phyloP scores from a whole-genome alignment of 345 rosid species.

The Hibiscus tridactylites region DNA sequence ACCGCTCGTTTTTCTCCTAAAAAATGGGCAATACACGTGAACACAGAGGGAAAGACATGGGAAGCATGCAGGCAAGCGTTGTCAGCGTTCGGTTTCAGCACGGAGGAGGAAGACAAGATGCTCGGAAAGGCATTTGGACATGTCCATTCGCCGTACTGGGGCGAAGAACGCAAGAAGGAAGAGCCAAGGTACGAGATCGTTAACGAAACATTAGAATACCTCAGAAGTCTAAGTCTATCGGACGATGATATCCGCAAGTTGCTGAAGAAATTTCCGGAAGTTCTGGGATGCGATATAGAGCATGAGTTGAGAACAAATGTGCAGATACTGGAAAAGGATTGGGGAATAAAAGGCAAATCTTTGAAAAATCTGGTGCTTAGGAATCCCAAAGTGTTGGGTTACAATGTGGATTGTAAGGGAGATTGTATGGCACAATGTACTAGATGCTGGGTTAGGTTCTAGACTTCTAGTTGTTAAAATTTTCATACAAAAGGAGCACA shows the following conservation, averaged over 20 bases:
- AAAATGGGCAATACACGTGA: slow-evolving; percentile 42
- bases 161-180: slow-evolving; percentile 66
- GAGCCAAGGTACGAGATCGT: slow-evolving; percentile 50
- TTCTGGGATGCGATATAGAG: slow-evolving; percentile 71
- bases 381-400: slow-evolving; percentile 89
- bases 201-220: slow-evolving; percentile 45
- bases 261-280: slow-evolving; percentile 86
- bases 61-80: slow-evolving; percentile 70
- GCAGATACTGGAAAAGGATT: slow-evolving; percentile 53
- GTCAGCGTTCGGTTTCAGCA: slow-evolving; percentile 47
- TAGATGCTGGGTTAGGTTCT: slow-evolving; percentile 90
- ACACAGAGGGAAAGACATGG: slow-evolving; percentile 56
- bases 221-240: slow-evolving; percentile 52
- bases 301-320: slow-evolving; percentile 64
- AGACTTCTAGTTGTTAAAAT: slow-evolving; percentile 2
- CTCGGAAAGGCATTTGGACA: slow-evolving; percentile 85
- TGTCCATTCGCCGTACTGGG: slow-evolving; percentile 80
- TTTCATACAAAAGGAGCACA: slow-evolving; percentile 8
- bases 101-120: slow-evolving; percentile 74
- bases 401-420: slow-evolving; percentile 87
- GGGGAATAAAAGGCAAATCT: slow-evolving; percentile 77
- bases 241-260: slow-evolving; percentile 60
- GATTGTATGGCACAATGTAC: slow-evolving; percentile 89
- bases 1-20: slow-evolving; percentile 14
- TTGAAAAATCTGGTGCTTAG: slow-evolving; percentile 61